Conservation (phyloP, 345 rosid genomes). For the Citrus glauca region DNA sequence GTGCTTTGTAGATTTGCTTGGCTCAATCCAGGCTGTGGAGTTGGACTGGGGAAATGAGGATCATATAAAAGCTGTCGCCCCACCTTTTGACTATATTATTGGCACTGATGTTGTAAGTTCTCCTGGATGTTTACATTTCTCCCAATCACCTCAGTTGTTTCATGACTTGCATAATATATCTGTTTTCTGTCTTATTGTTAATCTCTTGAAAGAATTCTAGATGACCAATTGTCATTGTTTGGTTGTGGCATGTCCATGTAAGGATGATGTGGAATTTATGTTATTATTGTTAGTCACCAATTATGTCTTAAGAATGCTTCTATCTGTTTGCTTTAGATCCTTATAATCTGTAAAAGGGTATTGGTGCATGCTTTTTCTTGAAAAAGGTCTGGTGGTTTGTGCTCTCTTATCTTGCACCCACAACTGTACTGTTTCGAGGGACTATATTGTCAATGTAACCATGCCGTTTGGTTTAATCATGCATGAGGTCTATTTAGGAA, state of each 20-base stretch:
- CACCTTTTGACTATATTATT: constrained; percentile 85
- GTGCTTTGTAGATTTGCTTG: constrained; percentile 63
- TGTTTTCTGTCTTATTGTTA: background rate
- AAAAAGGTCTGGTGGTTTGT: background rate
- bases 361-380: background rate
- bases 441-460: background rate
- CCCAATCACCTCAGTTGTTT: too few relatives aligned
- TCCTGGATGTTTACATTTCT: constrained; percentile 1
- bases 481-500: background rate
- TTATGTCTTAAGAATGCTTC: background rate
- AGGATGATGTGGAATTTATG: background rate
- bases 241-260: background rate
- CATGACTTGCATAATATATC: too few relatives aligned
- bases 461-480: background rate
- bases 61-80: constrained; percentile 66
- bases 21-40: constrained; percentile 77
- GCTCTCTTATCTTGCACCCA: background rate
- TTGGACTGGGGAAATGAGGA: constrained; percentile 86
- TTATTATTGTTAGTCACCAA: background rate
- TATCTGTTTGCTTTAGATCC: background rate
- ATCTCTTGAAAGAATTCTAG: background rate
- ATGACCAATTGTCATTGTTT: background rate
- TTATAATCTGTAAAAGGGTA: background rate
- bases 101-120: constrained; percentile 93
- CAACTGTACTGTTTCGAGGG: background rate